A percentile compares a stretch with the other conserved stretches of the same genome.
These are phyloP conservation scores for Astrothelium subdiscretum DNA, from an alignment of 495 filamentous ascomycete species.

Conservation along the genomic window DNA sequence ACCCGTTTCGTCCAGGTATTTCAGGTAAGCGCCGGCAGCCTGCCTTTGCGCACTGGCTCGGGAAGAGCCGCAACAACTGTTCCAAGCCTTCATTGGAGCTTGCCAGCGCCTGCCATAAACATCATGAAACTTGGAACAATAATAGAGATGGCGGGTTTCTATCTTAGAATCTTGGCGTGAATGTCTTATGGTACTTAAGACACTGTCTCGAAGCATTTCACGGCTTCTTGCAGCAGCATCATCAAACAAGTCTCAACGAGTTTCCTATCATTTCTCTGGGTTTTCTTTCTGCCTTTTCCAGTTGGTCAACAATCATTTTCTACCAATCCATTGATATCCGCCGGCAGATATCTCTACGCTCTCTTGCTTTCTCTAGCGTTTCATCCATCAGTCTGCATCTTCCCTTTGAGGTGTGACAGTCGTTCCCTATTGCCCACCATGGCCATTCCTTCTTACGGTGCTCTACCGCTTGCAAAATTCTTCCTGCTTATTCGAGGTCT, in stretches of 20 bases:
- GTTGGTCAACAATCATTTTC: conserved; percentile 12
- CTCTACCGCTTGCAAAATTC: conserved; percentile 53
- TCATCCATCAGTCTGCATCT: conserved; percentile 9
- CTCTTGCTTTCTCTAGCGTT: conserved; percentile 8
- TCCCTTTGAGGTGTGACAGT: conserved; percentile 6
- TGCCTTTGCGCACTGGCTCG: neutral
- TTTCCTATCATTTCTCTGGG: conserved; percentile 20
- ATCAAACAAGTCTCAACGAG: conserved; percentile 14
- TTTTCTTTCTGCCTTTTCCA: conserved; percentile 4
- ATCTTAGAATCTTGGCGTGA: conserved; percentile 6
- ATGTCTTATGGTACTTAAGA: conserved; percentile 19
- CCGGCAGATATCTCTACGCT: conserved; percentile 20
- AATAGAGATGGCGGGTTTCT: conserved; percentile 1
- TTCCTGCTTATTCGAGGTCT: conserved; percentile 64
- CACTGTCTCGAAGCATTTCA: conserved; percentile 1
- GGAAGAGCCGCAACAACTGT: neutral
- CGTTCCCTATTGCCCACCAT: conserved; percentile 31
- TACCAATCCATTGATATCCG: conserved; percentile 16
- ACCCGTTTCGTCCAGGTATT: neutral
- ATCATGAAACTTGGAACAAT: conserved; percentile 2
- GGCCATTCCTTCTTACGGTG: conserved; percentile 50
- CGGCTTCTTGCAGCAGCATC: conserved; percentile 8
- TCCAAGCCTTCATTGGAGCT: neutral
- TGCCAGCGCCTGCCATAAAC: conserved; percentile 2
- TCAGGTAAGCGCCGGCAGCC: neutral